Base-by-base conservation (phyloP, 768 basidiomycete species). In the Macrocybe gigantea region DNA sequence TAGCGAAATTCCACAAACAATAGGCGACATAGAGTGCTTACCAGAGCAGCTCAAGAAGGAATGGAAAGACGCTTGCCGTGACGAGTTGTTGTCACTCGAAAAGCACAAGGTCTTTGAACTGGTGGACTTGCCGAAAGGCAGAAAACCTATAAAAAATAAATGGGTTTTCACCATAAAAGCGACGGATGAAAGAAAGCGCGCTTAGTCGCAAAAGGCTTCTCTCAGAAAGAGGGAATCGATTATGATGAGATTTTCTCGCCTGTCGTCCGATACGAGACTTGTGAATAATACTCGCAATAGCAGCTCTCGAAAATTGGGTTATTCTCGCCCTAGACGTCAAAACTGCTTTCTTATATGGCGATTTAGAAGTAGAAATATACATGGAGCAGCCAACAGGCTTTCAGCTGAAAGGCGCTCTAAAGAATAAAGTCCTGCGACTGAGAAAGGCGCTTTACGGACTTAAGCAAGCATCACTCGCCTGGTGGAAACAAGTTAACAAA, bases 111-210 rank as follows among this genome's bases (percentile, higher is more conserved):
- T 47, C 10, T 47, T 22, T 38, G 45, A 47, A 15, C 34, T 47
- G 13, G 44, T 41, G 9, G 35, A 47, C 15, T 41, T 47, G 10
- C 56, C 49, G 7, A 47, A 53, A 40, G 54, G 49, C 22, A 22
- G 47, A 11, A 54, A 47, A 15, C 31, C 48, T 0, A 52, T 60
- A 15, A 55, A 55, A 50, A 47, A 51, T 33, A 37, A 48, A 14
- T 60, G 56, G 56, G 56, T 60, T 2, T 58, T 54, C 41, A 44
- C 50, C 41, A 15, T 49, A 60, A 60, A 48, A 15, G 47, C 29
- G 55, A 58, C 50, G 52, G 53, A 33, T 38, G 45, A 11, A 48
- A 52, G 46, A 35, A 42, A n/a, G 56, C 53, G 32, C 4, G 56
- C 35, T 39, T 53, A 30, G 55, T 58, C 14, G 52, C 47, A 33